Base-by-base conservation (phyloP, 208 protist species). In the Naegleria gruberi region DNA sequence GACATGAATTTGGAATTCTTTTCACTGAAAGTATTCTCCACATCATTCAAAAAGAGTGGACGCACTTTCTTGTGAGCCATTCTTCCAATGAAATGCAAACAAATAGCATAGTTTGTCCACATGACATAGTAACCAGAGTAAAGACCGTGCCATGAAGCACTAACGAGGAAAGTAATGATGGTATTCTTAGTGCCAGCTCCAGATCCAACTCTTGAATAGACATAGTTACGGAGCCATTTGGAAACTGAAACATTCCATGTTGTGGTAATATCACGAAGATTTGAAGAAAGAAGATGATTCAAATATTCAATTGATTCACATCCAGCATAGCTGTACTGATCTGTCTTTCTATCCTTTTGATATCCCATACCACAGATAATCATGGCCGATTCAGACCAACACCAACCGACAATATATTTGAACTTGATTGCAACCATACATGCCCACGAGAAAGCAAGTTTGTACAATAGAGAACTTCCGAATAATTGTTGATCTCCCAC, bases 371-470 rank as follows among this genome's bases (percentile, higher is more conserved):
- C 83, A 40, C 15, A 3, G 2, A 41, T 55, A 4, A 87, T 5
- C 12, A 30, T 57, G 6, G 83, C 83, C 37, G n/a, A 5, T 55
- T 87, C 83, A 26, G 26, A 8, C 43, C 34, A 87, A 40, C 23
- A 55, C 83, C 83, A 87, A 40, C 10, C 83, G 0, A 87, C n/a
- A 87, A 44, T 23, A 87, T 87, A 87, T 41, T 87, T 87, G 44
- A 83, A 17, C 44, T 34, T 44, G n/a, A 83, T 44, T 3, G 30
- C 26, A 7, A 6, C 12, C 17, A 77, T 77, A 37, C 17, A 77
- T 77, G 30, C 17, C 19, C 19, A 77, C 30, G 51, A 65, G 30
- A 65, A 65, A 3, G 30, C 2, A 65, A 65, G 30, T 65, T 65
- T 65, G 51, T 65, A 65, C 51, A 65, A 65, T 10, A 65, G 51